These are phyloP conservation scores for Testicularia cyperi DNA, from an alignment of 1,284 basidiomycete genomes.

Conservation along the genomic window DNA sequence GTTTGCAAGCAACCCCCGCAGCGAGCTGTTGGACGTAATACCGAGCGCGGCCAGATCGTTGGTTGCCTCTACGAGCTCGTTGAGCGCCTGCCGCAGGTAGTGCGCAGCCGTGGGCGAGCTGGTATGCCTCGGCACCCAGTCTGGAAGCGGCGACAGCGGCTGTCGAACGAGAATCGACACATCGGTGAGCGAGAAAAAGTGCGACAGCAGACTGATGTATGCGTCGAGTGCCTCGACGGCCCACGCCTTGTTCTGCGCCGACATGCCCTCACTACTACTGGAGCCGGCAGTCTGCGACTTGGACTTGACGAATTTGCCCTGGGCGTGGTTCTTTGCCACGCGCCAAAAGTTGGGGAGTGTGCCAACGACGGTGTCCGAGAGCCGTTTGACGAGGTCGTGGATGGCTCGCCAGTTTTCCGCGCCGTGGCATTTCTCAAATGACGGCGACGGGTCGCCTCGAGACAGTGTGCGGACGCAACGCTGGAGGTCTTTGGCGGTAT, in stretches of 20 bases:
- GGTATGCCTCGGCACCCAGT: slow-evolving; percentile 73
- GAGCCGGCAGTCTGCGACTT: slow-evolving; percentile 3
- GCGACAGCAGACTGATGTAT: slow-evolving; percentile 81
- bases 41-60: slow-evolving; percentile 80
- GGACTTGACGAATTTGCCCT: slow-evolving; percentile 60
- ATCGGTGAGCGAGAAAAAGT: slow-evolving; percentile 81
- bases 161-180: slow-evolving; percentile 67
- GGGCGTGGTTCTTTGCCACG: slow-evolving; percentile 84
- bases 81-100: slow-evolving; percentile 76
- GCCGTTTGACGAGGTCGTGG: slow-evolving; percentile 66
- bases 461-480: slow-evolving; percentile 52
- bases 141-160: slow-evolving; percentile 64
- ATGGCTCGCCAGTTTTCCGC: slow-evolving; percentile 72
- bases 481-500: slow-evolving; percentile 62
- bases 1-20: slow-evolving; percentile 74
- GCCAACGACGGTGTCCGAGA: slow-evolving; percentile 64
- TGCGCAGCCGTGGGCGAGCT: slow-evolving; percentile 81
- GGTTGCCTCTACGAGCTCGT: slow-evolving; percentile 81
- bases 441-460: slow-evolving; percentile 16
- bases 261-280: slow-evolving; percentile 66
- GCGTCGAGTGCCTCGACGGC: slow-evolving; percentile 83
- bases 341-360: slow-evolving; percentile 90
- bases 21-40: slow-evolving; percentile 67
- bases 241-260: slow-evolving; percentile 84
- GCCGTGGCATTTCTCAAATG: slow-evolving; percentile 39